Percentiles rank a stretch among this genome's conserved stretches.
phyloP scores from a whole-genome alignment of 768 basidiomycete species.

The Myochromella boudieri region DNA sequence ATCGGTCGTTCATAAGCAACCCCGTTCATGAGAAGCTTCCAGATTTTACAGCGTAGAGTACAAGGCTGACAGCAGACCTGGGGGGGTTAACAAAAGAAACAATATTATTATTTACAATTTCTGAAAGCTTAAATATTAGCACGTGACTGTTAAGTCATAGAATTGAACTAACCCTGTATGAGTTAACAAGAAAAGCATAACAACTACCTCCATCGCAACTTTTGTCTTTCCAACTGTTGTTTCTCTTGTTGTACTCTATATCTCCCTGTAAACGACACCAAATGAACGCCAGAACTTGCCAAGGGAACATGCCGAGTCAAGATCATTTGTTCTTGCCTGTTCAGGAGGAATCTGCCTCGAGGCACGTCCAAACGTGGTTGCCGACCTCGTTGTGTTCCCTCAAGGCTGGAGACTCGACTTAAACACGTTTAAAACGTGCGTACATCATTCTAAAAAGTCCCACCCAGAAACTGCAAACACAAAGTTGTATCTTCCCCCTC shows the following conservation, averaged over 20 bases:
- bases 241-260: conserved; percentile 1
- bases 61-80: too few species aligned
- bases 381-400: conserved; percentile 53
- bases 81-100: too few species aligned
- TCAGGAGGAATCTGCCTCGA: conserved; percentile 30
- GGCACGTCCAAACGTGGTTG: conserved; percentile 54
- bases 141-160: too few species aligned
- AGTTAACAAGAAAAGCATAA: too few species aligned
- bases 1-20: not conserved
- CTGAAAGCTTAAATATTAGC: too few species aligned
- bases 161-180: too few species aligned
- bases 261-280: not conserved
- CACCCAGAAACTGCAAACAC: conserved; percentile 17
- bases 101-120: too few species aligned
- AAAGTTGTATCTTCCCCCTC: conserved; percentile 28
- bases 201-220: not conserved
- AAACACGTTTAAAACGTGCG: conserved; percentile 73
- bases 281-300: conserved; percentile 13
- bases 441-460: conserved; percentile 32
- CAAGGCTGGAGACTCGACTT: conserved; percentile 40
- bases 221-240: not conserved
- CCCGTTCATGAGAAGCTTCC: too few species aligned
- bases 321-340: conserved; percentile 17
- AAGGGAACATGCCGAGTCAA: conserved; percentile 16
- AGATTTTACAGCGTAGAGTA: too few species aligned